Evolutionary conservation across 1,139 yeast species (phyloP).

Genomic region (Blastobotrys elegans): DNA sequence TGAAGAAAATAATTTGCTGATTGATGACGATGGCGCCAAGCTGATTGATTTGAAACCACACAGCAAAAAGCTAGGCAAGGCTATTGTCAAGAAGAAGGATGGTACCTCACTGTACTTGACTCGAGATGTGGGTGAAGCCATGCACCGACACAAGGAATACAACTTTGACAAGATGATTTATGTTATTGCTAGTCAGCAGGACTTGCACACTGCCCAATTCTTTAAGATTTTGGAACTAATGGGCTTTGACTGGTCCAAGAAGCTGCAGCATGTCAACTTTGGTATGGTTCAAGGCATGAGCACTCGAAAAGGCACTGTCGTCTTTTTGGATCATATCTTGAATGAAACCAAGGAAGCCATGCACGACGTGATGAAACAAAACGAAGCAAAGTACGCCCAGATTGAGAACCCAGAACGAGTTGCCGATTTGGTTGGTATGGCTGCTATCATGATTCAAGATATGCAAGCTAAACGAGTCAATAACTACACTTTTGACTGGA

Average conservation of each 20-base stretch:
- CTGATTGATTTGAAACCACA: constrained; percentile 80
- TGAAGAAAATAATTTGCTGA: constrained; percentile 64
- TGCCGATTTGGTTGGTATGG: constrained; percentile 93
- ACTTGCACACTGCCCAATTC: constrained; percentile 88
- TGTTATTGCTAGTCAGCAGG: constrained; percentile 95
- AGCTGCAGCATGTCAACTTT: constrained; percentile 78
- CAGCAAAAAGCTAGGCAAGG: constrained; percentile 92
- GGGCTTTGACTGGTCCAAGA: constrained; percentile 85
- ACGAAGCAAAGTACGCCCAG: constrained; percentile 86
- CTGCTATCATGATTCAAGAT: constrained; percentile 98
- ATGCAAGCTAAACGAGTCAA: constrained; percentile 97
- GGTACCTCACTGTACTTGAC: constrained; percentile 94
- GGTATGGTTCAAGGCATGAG: constrained; percentile 99
- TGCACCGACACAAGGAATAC: constrained; percentile 77
- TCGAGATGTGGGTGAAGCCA: constrained; percentile 97
- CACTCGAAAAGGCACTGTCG: constrained; percentile 97
- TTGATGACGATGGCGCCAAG: constrained; percentile 88
- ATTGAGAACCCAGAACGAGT: constrained; percentile 92
- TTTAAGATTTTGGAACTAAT: constrained; percentile 90
- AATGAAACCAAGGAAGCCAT: constrained; percentile 92
- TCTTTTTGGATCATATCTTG: constrained; percentile 87
- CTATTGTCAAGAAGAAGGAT: constrained; percentile 88
- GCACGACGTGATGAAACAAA: constrained; percentile 97
- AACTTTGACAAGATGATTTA: constrained; percentile 94
- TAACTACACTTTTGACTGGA: constrained; percentile 97